A percentile compares a stretch with the other conserved stretches of the same genome.
phyloP scores from a whole-genome alignment of 2,329 filamentous ascomycete genomes.

The Nigrograna mackinnonii region DNA sequence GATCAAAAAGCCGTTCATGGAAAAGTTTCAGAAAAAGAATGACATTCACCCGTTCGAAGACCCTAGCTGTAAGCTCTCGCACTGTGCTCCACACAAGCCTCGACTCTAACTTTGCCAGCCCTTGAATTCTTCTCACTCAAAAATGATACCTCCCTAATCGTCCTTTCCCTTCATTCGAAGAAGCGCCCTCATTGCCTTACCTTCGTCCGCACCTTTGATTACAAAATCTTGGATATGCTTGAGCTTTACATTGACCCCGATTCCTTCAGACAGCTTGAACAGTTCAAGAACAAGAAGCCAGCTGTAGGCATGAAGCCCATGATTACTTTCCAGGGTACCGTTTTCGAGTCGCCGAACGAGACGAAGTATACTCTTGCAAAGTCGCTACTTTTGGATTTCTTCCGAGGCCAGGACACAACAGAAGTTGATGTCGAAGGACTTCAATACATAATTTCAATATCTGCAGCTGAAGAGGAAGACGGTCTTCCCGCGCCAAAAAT shows the following conservation, averaged over 20 bases:
- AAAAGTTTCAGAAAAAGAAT: slow-evolving; percentile 98
- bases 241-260: slow-evolving; percentile 83
- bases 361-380: slow-evolving; percentile 86
- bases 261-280: slow-evolving; percentile 68
- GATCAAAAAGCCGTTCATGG: slow-evolving; percentile 80
- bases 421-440: slow-evolving; percentile 94
- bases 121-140: slow-evolving; percentile 96
- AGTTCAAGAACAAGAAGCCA: slow-evolving; percentile 69
- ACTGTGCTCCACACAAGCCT: background rate
- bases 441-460: slow-evolving; percentile 85
- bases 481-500: slow-evolving; percentile 50
- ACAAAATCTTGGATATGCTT: slow-evolving; percentile 92
- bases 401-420: slow-evolving; percentile 77
- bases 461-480: slow-evolving; percentile 63
- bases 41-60: slow-evolving; percentile 93
- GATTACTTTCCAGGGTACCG: slow-evolving; percentile 85
- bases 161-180: slow-evolving; percentile 86
- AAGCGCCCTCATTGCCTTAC: slow-evolving; percentile 94
- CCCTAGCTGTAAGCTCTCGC: slow-evolving; percentile 56
- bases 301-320: slow-evolving; percentile 85
- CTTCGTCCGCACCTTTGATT: slow-evolving; percentile 77
- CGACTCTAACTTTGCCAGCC: slow-evolving; percentile 34
- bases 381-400: slow-evolving; percentile 86
- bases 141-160: slow-evolving; percentile 86
- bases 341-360: slow-evolving; percentile 80